Evolutionary conservation across 257 asterid genomes (phyloP), one percentile per base, ranked within the genome.

Genomic region (Penstemon eatonii): DNA sequence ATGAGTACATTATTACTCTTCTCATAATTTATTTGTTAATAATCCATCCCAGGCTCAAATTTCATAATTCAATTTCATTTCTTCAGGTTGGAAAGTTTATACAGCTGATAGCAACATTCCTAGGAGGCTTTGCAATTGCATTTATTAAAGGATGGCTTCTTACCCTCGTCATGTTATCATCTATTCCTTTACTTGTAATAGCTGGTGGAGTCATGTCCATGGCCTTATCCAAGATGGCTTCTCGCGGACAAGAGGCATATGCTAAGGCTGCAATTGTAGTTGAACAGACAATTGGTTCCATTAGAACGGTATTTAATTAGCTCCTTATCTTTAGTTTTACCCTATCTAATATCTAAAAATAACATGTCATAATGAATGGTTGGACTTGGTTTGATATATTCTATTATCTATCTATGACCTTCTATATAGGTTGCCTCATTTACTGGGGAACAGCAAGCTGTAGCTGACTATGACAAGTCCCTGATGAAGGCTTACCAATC

Each of bases 101-200:
- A 66, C 92, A 86, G 78, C 80, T 86, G 37, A 4, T 84, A 36
- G 79, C 92, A 8, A 86, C 92, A 7, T 86, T 86, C 53, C 1
- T 86, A 5, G 92, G 89, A 69, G 88, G 92, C 42, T 86, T 86
- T 67, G 85, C 79, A 59, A 73, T 87, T 57, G 94, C 90, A 40
- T 87, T 87, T 68, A 43, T 73, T 3, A 69, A 78, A 78, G 92
- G 92, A 69, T 86, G 92, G 92, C 89, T 86, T 72, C 87, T 86
- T n/a, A 75, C 89, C 7, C 88, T 86, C 2, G 89, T 86, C 73
- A 71, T 86, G 89, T 75, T 84, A 15, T 43, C 90, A 4, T 82
- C 86, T 53, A 82, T 86, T 72, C 92, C 92, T 64, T 45, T 65
- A 67, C 75, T 86, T 1, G 87, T 80, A 5, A 55, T 84, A 37